Conservation (phyloP, 495 filamentous ascomycete genomes). For the Corynascus novoguineensis region DNA sequence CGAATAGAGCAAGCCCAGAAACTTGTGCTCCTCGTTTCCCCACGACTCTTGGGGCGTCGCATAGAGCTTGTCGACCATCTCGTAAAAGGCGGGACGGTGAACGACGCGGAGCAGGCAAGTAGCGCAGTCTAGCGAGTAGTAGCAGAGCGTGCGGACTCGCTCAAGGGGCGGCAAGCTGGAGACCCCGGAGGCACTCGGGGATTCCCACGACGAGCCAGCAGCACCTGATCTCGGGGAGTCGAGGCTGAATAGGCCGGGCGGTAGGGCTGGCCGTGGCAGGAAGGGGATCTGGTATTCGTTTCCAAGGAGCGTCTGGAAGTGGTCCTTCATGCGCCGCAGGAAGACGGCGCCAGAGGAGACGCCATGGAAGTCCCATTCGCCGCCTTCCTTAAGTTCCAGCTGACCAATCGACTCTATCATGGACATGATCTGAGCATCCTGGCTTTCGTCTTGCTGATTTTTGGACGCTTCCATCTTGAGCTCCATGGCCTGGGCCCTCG, state of each 20-base stretch:
- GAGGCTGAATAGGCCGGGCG: constrained; percentile 41
- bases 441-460: constrained; percentile 29
- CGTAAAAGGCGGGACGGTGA: constrained; percentile 82
- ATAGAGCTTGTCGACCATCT: constrained; percentile 73
- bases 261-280: constrained; percentile 38
- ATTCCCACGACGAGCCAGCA: constrained; percentile 50
- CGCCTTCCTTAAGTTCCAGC: constrained; percentile 85
- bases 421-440: constrained; percentile 78
- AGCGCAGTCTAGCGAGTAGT: constrained; percentile 75
- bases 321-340: constrained; percentile 74
- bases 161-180: constrained; percentile 67
- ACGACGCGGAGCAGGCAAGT: constrained; percentile 78
- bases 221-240: constrained; percentile 66
- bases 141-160: constrained; percentile 62
- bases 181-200: constrained; percentile 52
- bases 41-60: constrained; percentile 62
- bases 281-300: constrained; percentile 46
- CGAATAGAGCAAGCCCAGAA: constrained; percentile 77
- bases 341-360: constrained; percentile 89
- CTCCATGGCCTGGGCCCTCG: constrained; percentile 33
- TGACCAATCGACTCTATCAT: constrained; percentile 91
- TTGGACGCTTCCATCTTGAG: constrained; percentile 28
- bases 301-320: constrained; percentile 63
- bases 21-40: constrained; percentile 68
- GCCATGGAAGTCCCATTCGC: constrained; percentile 92